Base-by-base conservation (phyloP, 2,329 filamentous ascomycete genomes). In the Fusarium graminum region DNA sequence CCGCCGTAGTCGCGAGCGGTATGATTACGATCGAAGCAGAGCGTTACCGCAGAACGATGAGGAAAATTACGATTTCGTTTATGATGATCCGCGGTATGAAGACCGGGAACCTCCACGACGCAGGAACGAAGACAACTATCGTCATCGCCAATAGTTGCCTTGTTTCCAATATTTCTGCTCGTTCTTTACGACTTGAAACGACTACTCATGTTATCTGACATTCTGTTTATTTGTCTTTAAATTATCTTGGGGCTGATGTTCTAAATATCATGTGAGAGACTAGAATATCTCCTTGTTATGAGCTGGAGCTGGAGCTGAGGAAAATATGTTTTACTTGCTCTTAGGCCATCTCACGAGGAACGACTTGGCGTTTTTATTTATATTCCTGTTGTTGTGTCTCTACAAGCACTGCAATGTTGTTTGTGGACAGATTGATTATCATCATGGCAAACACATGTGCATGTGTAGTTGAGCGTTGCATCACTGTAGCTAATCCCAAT, bases 61-160 rank as follows among this genome's bases (percentile, higher is more conserved):
- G 34, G 70, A 72, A 16, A 70, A 76, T 38, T 70, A 75, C 49
- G 72, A 77, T 28, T 65, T 70, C 57, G 68, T 70, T 29, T 75
- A 75, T 41, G 74, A 75, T 51, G 72, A 74, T 28, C 70, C 66
- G 10, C 69, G 67, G 34, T 74, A 72, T 19, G 72, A 75, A 39
- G 69, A 75, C n/a, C 63, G 67, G 38, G 64, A 69, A 26, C 54
- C 65, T 11, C 65, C 63, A 45, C 67, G 68, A 26, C 65, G 64
- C 30, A 69, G 68, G 40, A 74, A 71, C 42, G 69, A 74, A 30
- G 72, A 76, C 14, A 65, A 60, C 30, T 65, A 72, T 16, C 68
- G 69, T 14, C 61, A 68, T 36, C 66, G 64, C 36, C 57, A 68
- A 45, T 73, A 69, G 59, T 38, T 11, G 7, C n/a, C 13, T n/a